Evolutionary conservation across 495 filamentous ascomycete genomes (phyloP).

Genomic region (Xylaria telfairii): DNA sequence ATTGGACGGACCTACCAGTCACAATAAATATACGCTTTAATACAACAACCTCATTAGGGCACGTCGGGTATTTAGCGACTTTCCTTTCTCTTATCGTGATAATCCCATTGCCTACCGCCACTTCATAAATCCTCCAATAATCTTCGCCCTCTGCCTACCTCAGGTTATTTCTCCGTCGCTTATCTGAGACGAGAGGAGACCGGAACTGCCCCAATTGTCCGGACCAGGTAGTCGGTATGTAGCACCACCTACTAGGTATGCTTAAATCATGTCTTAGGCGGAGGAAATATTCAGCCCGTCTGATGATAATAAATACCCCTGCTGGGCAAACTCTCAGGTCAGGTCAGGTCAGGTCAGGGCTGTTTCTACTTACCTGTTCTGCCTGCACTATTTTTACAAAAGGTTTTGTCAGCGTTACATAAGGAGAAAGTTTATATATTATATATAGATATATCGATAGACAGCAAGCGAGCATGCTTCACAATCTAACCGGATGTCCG

Average conservation of each 20-base stretch:
- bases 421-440: neutral
- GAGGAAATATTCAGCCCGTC: neutral
- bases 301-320: neutral
- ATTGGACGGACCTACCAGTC: neutral
- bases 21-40: neutral
- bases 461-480: neutral
- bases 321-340: neutral
- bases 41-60: neutral
- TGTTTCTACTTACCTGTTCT: too few relatives aligned
- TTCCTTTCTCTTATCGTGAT: neutral
- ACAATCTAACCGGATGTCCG: neutral
- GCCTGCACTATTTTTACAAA: neutral
- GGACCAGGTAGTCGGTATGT: too few relatives aligned
- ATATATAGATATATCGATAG: neutral
- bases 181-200: slow-evolving; percentile 1
- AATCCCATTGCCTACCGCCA: too few relatives aligned
- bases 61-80: neutral
- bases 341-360: too few relatives aligned
- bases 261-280: too few relatives aligned
- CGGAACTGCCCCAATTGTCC: slow-evolving; percentile 13
- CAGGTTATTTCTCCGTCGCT: neutral
- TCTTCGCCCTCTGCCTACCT: neutral
- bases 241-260: neutral
- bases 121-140: neutral
- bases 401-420: slow-evolving; percentile 3